Evolutionary conservation across 192 early-diverging fungal genomes (phyloP).

Genomic region (Backusella circina): DNA sequence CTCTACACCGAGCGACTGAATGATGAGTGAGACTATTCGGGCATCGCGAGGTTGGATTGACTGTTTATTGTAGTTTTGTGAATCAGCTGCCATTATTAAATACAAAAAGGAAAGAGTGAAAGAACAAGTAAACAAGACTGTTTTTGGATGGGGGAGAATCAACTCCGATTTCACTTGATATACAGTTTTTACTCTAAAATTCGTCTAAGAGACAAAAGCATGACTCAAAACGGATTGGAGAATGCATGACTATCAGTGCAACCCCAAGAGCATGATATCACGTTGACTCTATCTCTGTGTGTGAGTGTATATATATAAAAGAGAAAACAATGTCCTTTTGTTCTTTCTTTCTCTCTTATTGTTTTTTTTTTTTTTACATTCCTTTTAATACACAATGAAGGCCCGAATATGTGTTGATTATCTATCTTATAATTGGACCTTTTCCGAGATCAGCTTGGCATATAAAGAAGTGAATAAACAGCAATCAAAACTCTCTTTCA

Average conservation of each 20-base stretch:
- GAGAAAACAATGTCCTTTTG: neutral
- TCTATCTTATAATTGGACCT: constrained; percentile 17
- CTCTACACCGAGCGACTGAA: constrained; percentile 80
- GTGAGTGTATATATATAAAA: neutral
- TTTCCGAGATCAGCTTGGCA: constrained; percentile 9
- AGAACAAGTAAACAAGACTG: neutral
- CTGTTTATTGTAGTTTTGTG: constrained; percentile 4
- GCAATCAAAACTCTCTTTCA: neutral
- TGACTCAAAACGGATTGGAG: neutral
- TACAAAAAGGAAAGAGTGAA: neutral
- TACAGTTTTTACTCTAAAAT: too few relatives aligned
- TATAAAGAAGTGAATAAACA: constrained; percentile 10
- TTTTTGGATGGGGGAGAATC: neutral
- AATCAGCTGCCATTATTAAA: constrained; percentile 13
- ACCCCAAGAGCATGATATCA: neutral
- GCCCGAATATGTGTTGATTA: constrained; percentile 25
- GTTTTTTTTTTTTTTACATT: neutral
- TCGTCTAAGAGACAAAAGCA: neutral
- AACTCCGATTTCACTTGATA: neutral
- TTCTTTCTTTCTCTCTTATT: neutral
- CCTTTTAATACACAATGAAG: constrained; percentile 9
- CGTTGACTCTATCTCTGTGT: too few relatives aligned
- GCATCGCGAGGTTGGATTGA: constrained; percentile 43
- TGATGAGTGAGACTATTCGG: constrained; percentile 80
- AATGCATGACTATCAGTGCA: constrained; percentile 4